These are phyloP conservation scores for Pythium apleroticum DNA, from an alignment of 352 stramenopile species.

Conservation along the genomic window DNA sequence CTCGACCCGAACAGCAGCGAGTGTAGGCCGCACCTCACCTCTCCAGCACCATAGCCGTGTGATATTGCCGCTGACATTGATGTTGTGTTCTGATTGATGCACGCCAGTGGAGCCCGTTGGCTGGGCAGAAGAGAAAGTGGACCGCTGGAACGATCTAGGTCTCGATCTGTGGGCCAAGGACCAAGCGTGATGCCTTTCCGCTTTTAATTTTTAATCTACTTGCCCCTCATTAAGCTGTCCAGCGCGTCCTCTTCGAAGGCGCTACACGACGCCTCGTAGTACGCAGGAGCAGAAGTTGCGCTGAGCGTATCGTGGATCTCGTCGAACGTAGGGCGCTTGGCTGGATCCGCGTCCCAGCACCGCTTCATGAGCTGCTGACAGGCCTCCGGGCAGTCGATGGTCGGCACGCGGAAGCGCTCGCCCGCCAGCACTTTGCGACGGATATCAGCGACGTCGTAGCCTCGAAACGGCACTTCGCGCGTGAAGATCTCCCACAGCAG, in stretches of 20 bases:
- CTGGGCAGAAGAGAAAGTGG: slow-evolving; percentile 59
- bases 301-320: slow-evolving; percentile 50
- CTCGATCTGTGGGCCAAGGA: slow-evolving; percentile 60
- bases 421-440: slow-evolving; percentile 64
- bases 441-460: slow-evolving; percentile 75
- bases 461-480: slow-evolving; percentile 74
- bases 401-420: slow-evolving; percentile 75
- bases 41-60: no score
- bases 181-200: slow-evolving; percentile 8
- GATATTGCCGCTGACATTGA: not conserved
- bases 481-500: slow-evolving; percentile 91
- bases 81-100: not conserved
- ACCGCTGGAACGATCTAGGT: slow-evolving; percentile 80
- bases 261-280: not conserved
- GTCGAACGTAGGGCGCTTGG: slow-evolving; percentile 52
- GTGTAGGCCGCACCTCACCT: slow-evolving; percentile 23
- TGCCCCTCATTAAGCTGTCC: slow-evolving; percentile 20
- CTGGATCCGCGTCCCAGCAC: slow-evolving; percentile 67
- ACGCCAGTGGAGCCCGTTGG: slow-evolving; percentile 46
- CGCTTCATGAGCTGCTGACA: slow-evolving; percentile 66
- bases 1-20: slow-evolving; percentile 60
- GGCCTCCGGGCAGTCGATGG: slow-evolving; percentile 57
- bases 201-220: not conserved
- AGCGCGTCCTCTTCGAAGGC: slow-evolving; percentile 23
- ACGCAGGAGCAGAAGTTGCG: not conserved